Evolutionary conservation across 2,329 filamentous ascomycete species (phyloP).

Genomic region (Penicillium vulpinum): DNA sequence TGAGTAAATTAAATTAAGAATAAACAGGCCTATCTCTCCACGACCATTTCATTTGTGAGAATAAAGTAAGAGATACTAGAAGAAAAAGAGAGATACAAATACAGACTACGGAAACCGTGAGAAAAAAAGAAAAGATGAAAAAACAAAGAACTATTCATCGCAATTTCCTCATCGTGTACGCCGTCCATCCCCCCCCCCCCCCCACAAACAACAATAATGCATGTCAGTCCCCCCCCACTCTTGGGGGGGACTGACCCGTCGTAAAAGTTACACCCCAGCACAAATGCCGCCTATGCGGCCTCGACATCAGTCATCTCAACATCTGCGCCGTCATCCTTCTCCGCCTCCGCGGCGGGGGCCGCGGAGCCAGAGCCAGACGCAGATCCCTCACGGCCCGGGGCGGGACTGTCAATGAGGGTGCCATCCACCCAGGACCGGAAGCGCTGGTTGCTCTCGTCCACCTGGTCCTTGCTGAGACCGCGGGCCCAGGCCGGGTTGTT

Average conservation of each 20-base stretch:
- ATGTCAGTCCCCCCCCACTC: not conserved
- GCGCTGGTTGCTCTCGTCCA: slow-evolving; percentile 49
- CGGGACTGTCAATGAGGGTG: slow-evolving; percentile 18
- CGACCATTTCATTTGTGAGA: slow-evolving; percentile 2
- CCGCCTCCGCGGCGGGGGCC: slow-evolving; percentile 15
- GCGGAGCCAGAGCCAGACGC: slow-evolving; percentile 15
- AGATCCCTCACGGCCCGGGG: slow-evolving; percentile 12
- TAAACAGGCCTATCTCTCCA: not conserved
- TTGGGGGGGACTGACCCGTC: not conserved
- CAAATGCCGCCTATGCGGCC: slow-evolving; percentile 15
- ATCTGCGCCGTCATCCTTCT: slow-evolving; percentile 17
- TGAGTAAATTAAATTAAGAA: not conserved
- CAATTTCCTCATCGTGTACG: slow-evolving; percentile 22
- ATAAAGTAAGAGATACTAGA: slow-evolving; percentile 12
- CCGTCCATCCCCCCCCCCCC: not conserved
- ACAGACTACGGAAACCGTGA: slow-evolving; percentile 5
- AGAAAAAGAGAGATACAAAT: slow-evolving; percentile 11
- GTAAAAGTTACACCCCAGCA: slow-evolving; percentile 2
- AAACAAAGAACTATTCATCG: not conserved
- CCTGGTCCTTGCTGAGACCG: slow-evolving; percentile 51
- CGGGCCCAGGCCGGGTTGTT: slow-evolving; percentile 56
- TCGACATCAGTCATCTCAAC: slow-evolving; percentile 41
- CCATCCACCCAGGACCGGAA: slow-evolving; percentile 51
- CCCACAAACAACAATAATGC: slow-evolving; percentile 5
- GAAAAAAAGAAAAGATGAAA: not conserved